Evolutionary conservation across 148 eudicot genomes (phyloP), one percentile per base, ranked within the genome.

Genomic region (Limonium bicolor): DNA sequence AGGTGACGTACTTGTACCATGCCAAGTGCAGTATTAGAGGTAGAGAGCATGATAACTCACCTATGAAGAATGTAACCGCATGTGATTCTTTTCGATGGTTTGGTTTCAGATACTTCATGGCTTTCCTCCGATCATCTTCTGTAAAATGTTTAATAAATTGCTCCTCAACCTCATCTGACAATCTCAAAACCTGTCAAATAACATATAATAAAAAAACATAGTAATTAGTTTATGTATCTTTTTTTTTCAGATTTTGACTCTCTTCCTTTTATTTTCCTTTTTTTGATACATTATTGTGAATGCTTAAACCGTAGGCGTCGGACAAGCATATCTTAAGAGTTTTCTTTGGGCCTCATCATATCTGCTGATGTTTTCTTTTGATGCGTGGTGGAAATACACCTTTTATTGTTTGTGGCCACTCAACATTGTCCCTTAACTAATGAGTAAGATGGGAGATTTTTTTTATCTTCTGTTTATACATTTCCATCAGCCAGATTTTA

Each of bases 21-120:
- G n/a, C n/a, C n/a, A n/a, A n/a, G 23, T 20, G 20, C 43, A 6
- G 23, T 17, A 9, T 1, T 4, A 15, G 8, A 16, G 2, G 6
- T 22, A 15, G 25, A 1, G 27, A 41, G 9, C 13, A 41, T 7
- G 25, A 38, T 33, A 38, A 15, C 87, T 75, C 55, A 90, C 95
- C 99, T 27, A 73, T 90, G 59, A 90, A 90, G 71, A 85, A 90
- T 24, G 95, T 90, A 7, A 81, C 73, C 14, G 80, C 59, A 63
- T 90, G 99, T 4, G 99, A 90, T 39, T 84, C 99, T 63, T 73
- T 76, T 23, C 62, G 72, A 46, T 78, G 99, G 35, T 76, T 71
- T 7, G 95, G 99, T 46, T 73, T 90, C 10, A 90, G 82, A 70
- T 90, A 90, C 43, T 71, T 85, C 99, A 85, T 84, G 36, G 95